phyloP scores from a whole-genome alignment of 371 early-diverging fungal genomes.

The Blakeslea trispora region DNA sequence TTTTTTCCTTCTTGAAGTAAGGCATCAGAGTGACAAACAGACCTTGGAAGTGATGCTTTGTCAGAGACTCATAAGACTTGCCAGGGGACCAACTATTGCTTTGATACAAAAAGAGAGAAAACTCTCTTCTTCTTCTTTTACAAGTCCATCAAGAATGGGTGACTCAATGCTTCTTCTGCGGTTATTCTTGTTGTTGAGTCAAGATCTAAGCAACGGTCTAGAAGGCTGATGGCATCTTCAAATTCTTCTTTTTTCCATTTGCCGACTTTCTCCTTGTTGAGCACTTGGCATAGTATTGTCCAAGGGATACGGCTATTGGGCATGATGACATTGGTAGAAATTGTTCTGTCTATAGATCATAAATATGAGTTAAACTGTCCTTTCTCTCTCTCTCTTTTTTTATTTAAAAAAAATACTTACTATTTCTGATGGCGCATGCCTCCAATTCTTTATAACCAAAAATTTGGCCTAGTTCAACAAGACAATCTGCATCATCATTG shows the following conservation, averaged over 20 bases:
- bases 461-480: conserved; percentile 85
- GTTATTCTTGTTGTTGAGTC: conserved; percentile 53
- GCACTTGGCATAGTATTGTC: too few species aligned
- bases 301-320: too few species aligned
- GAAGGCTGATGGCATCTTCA: conserved; percentile 44
- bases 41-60: too few species aligned
- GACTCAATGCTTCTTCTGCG: conserved; percentile 60
- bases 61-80: too few species aligned
- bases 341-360: conserved; percentile 57
- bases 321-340: conserved; percentile 40
- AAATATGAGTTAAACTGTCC: too few species aligned
- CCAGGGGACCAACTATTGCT: too few species aligned
- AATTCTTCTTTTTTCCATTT: conserved; percentile 33
- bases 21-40: too few species aligned
- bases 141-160: conserved; percentile 62
- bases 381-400: too few species aligned
- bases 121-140: too few species aligned
- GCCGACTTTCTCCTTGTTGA: conserved; percentile 10
- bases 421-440: conserved; percentile 59
- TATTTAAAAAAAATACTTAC: too few species aligned
- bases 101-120: too few species aligned
- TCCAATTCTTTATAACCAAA: conserved; percentile 85
- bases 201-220: conserved; percentile 46
- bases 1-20: too few species aligned
- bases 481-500: conserved; percentile 81